These are phyloP conservation scores for Xylaria palmicola DNA, from an alignment of 495 filamentous ascomycete species.

Conservation along the genomic window DNA sequence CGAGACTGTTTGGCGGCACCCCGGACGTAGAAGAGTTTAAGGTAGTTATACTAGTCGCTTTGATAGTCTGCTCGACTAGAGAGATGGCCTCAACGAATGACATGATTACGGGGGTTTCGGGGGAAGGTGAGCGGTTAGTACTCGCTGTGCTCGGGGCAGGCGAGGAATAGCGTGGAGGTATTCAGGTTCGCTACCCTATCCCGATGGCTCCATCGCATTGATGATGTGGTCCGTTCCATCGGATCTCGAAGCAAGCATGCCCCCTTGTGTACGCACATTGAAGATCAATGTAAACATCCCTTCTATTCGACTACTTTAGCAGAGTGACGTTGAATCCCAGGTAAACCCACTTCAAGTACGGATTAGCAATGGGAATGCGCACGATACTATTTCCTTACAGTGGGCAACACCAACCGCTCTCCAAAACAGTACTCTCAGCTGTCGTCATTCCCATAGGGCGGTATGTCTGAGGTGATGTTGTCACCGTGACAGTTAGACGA, in stretches of 20 bases:
- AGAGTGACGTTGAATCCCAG: neutral
- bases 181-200: neutral
- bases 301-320: neutral
- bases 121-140: neutral
- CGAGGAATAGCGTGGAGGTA: neutral
- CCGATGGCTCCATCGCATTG: neutral
- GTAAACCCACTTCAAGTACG: neutral
- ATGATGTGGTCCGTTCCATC: neutral
- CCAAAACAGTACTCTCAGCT: neutral
- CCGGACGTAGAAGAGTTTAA: neutral
- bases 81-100: neutral
- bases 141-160: neutral
- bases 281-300: neutral
- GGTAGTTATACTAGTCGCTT: neutral
- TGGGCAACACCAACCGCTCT: neutral
- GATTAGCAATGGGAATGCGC: neutral
- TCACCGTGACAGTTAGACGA: neutral
- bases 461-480: neutral
- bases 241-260: neutral
- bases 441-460: neutral
- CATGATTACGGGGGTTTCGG: neutral
- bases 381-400: neutral
- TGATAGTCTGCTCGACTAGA: neutral
- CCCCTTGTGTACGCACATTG: neutral
- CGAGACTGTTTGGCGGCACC: neutral